These are phyloP conservation scores for Leccinum barrowsii DNA, from an alignment of 768 basidiomycete genomes.

Conservation along the genomic window DNA sequence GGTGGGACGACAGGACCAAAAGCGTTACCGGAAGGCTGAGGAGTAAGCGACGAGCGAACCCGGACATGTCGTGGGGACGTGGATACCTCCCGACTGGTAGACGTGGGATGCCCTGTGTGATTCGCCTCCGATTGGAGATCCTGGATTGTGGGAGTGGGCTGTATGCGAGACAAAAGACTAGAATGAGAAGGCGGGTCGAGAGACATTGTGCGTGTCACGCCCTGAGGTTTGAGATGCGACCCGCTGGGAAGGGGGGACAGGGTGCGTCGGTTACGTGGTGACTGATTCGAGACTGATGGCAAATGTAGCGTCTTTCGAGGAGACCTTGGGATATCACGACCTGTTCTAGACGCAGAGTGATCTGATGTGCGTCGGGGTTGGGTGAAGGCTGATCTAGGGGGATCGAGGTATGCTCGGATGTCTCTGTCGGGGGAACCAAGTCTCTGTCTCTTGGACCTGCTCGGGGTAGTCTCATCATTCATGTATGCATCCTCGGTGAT, in stretches of 20 bases:
- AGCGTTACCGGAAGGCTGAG: conserved; percentile 48
- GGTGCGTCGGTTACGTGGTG: conserved; percentile 38
- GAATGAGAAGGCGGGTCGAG: conserved; percentile 55
- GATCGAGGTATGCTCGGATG: conserved; percentile 49
- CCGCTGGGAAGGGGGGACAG: conserved; percentile 38
- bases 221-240: conserved; percentile 33
- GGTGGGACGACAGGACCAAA: conserved; percentile 42
- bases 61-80: conserved; percentile 47
- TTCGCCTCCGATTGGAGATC: conserved; percentile 25
- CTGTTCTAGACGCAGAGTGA: conserved; percentile 18
- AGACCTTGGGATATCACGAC: conserved; percentile 23
- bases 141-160: conserved; percentile 34
- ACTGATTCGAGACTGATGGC: conserved; percentile 29
- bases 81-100: conserved; percentile 38
- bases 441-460: conserved; percentile 50
- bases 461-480: conserved; percentile 32
- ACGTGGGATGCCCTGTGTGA: conserved; percentile 15
- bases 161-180: conserved; percentile 22
- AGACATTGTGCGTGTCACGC: conserved; percentile 61
- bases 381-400: conserved; percentile 44
- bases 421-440: conserved; percentile 46
- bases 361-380: conserved; percentile 21
- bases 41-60: conserved; percentile 68
- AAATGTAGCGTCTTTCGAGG: conserved; percentile 32
- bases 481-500: conserved; percentile 22